Evolutionary conservation across 371 early-diverging fungal species (phyloP).

Genomic region (Rhizopus microsporus): DNA sequence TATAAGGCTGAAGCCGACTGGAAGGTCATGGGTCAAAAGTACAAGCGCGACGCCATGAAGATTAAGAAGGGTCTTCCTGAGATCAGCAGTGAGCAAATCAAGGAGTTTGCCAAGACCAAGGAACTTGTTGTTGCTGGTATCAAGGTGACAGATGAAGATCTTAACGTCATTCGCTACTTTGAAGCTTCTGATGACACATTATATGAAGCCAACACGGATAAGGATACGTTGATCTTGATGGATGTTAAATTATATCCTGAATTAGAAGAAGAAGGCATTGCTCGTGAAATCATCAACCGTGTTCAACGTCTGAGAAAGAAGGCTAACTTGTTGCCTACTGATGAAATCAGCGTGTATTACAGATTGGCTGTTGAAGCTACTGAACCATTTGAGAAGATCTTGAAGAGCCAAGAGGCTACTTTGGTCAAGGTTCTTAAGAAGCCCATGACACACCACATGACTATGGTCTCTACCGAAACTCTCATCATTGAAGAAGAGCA

Average conservation of each 20-base stretch:
- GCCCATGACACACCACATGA: slow-evolving; percentile 41
- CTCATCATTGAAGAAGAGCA: slow-evolving; percentile 76
- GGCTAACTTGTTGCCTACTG: slow-evolving; percentile 80
- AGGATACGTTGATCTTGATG: slow-evolving; percentile 89
- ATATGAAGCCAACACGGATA: slow-evolving; percentile 79
- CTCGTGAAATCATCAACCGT: slow-evolving; percentile 98
- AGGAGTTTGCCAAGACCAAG: slow-evolving; percentile 73
- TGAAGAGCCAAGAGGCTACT: slow-evolving; percentile 73
- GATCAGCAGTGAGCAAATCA: slow-evolving; percentile 79
- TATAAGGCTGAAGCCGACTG: slow-evolving; percentile 91
- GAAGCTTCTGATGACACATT: slow-evolving; percentile 58
- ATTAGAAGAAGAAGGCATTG: slow-evolving; percentile 91
- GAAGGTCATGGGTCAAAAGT: slow-evolving; percentile 86
- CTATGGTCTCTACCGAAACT: slow-evolving; percentile 36
- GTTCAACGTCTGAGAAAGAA: slow-evolving; percentile 98
- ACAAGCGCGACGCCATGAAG: slow-evolving; percentile 87
- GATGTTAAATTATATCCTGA: slow-evolving; percentile 83
- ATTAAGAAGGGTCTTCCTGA: slow-evolving; percentile 88
- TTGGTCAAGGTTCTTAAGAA: slow-evolving; percentile 77
- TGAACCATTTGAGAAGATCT: slow-evolving; percentile 65
- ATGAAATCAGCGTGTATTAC: slow-evolving; percentile 84
- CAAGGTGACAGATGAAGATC: slow-evolving; percentile 77
- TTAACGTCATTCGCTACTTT: slow-evolving; percentile 82
- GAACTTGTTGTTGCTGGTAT: slow-evolving; percentile 82
- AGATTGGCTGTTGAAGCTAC: slow-evolving; percentile 71